phyloP scores from a whole-genome alignment of 2,329 filamentous ascomycete genomes.

The Onygenales sp. region DNA sequence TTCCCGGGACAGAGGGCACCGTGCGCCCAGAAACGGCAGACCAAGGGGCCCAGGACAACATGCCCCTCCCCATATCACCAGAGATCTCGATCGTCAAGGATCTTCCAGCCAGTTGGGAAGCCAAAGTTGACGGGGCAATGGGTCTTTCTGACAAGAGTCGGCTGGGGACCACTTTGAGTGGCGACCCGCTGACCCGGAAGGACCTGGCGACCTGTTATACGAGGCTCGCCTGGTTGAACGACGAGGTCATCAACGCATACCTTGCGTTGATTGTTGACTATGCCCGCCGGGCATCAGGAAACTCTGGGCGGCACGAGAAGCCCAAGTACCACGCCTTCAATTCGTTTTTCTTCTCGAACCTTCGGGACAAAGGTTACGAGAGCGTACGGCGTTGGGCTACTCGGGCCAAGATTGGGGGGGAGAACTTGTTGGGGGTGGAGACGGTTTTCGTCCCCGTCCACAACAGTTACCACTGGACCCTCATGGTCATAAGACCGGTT shows the following conservation, averaged over 20 bases:
- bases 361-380: slow-evolving; percentile 31
- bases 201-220: slow-evolving; percentile 29
- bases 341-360: slow-evolving; percentile 36
- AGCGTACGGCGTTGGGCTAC: slow-evolving; percentile 34
- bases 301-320: slow-evolving; percentile 22
- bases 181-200: slow-evolving; percentile 26
- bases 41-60: background rate
- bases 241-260: slow-evolving; percentile 39
- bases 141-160: slow-evolving; percentile 14
- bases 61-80: slow-evolving; percentile 7
- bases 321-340: slow-evolving; percentile 36
- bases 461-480: slow-evolving; percentile 37
- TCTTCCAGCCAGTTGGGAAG: slow-evolving; percentile 28
- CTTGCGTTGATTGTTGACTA: slow-evolving; percentile 33
- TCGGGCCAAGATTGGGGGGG: slow-evolving; percentile 39
- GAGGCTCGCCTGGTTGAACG: slow-evolving; percentile 33
- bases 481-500: slow-evolving; percentile 36
- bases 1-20: background rate
- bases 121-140: slow-evolving; percentile 23
- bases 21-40: slow-evolving; percentile 1
- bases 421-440: slow-evolving; percentile 34
- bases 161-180: slow-evolving; percentile 24
- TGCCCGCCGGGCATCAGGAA: slow-evolving; percentile 23
- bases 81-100: slow-evolving; percentile 25
- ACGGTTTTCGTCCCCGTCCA: slow-evolving; percentile 41